Evolutionary conservation across 139 green algal genomes (phyloP).

Genomic region (Monoraphidium neglectum): DNA sequence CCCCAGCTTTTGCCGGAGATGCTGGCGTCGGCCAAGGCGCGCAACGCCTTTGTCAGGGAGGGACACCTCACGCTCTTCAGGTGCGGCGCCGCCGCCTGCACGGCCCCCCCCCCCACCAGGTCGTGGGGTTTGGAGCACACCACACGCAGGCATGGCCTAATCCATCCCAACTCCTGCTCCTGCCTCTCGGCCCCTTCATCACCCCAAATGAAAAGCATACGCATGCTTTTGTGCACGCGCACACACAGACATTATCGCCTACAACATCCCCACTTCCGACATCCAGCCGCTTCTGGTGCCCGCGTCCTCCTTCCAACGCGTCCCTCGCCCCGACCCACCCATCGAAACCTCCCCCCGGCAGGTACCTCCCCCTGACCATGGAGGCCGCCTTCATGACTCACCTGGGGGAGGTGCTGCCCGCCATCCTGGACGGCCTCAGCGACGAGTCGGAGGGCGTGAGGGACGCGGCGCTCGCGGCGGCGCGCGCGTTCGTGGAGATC

Average conservation of each 20-base stretch:
- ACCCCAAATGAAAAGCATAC: too few relatives aligned
- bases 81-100: conserved; percentile 22
- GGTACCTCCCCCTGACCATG: conserved; percentile 65
- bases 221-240: too few relatives aligned
- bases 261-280: neutral
- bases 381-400: conserved; percentile 65
- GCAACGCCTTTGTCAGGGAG: conserved; percentile 75
- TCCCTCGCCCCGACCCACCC: neutral
- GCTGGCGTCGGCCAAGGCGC: conserved; percentile 57
- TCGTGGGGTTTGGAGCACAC: too few relatives aligned
- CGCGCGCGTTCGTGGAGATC: conserved; percentile 57
- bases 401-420: conserved; percentile 75
- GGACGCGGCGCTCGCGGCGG: conserved; percentile 85
- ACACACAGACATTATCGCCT: too few relatives aligned
- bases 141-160: too few relatives aligned
- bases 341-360: conserved; percentile 8
- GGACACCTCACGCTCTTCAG: conserved; percentile 91
- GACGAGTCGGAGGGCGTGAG: conserved; percentile 95
- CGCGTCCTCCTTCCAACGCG: neutral
- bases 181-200: too few relatives aligned
- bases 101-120: too few relatives aligned
- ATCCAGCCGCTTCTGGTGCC: neutral
- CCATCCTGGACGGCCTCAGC: conserved; percentile 90
- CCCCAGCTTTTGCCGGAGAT: conserved; percentile 82
- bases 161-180: too few relatives aligned